Evolutionary conservation across 768 basidiomycete species (phyloP).

Genomic region (Daedaleopsis sinensis): DNA sequence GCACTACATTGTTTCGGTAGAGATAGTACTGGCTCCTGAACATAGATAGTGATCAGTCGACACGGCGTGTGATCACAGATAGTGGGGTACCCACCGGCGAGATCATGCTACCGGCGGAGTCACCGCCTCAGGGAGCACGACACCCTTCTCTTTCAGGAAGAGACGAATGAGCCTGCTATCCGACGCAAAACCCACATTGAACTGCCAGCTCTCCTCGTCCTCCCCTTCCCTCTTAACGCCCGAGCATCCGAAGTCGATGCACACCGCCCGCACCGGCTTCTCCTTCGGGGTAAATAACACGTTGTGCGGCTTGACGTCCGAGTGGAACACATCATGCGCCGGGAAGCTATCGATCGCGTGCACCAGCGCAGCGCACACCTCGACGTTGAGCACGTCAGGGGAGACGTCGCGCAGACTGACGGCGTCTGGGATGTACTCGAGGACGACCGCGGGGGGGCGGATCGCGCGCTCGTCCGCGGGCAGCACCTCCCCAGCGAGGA

Average conservation of each 20-base stretch:
- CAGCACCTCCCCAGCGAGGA: not conserved
- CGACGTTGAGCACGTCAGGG: not conserved
- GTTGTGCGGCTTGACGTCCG: not conserved
- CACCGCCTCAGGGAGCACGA: not conserved
- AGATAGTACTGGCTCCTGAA: no score
- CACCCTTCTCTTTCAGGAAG: not conserved
- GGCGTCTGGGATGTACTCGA: not conserved
- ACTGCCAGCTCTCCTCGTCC: not conserved
- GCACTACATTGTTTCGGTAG: no score
- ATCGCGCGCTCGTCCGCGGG: conserved; percentile 1
- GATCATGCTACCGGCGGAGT: not conserved
- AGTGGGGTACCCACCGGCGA: not conserved
- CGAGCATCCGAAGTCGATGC: not conserved
- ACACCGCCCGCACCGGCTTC: not conserved
- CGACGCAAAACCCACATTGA: not conserved
- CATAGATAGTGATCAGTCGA: not conserved
- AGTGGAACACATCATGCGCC: not conserved
- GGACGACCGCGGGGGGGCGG: not conserved
- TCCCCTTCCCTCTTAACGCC: not conserved
- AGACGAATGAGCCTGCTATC: not conserved
- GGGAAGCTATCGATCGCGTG: not conserved
- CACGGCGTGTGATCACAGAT: not conserved
- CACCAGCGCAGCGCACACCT: not conserved
- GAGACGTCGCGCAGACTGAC: not conserved
- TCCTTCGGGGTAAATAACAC: not conserved